Evolutionary conservation across 441 rosid species (phyloP).

Genomic region (Erodium moschatum): DNA sequence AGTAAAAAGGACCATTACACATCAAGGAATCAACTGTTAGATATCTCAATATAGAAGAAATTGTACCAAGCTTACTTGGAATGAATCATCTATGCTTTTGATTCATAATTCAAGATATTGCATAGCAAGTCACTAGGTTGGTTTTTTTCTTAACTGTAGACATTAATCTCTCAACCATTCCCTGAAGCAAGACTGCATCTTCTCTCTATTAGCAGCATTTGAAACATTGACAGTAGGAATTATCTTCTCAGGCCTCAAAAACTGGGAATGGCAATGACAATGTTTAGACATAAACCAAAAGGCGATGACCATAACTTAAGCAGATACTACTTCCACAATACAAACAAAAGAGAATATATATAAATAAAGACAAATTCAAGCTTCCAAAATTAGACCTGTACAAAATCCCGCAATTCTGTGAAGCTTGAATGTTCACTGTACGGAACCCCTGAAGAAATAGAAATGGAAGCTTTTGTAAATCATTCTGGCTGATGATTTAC

Average conservation of each 20-base stretch:
- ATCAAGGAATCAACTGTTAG: not conserved
- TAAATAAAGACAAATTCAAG: not conserved
- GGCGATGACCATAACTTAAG: too few relatives aligned
- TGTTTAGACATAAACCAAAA: not conserved
- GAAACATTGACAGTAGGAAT: slow-evolving; percentile 64
- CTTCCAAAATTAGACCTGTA: slow-evolving; percentile 36
- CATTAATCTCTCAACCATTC: slow-evolving; percentile 51
- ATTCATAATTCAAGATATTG: not conserved
- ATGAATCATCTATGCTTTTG: not conserved
- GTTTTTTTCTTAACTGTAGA: not conserved
- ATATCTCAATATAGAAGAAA: not conserved
- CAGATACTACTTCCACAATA: too few relatives aligned
- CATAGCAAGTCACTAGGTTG: not conserved
- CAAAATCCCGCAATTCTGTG: slow-evolving; percentile 63
- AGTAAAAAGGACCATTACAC: not conserved
- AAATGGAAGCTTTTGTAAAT: slow-evolving; percentile 10
- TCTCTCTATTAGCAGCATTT: slow-evolving; percentile 51
- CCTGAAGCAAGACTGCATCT: slow-evolving; percentile 58
- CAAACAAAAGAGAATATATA: too few relatives aligned
- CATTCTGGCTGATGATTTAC: slow-evolving; percentile 3
- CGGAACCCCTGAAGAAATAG: slow-evolving; percentile 53
- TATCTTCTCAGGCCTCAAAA: slow-evolving; percentile 60
- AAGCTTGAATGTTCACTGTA: slow-evolving; percentile 87
- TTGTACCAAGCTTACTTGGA: not conserved
- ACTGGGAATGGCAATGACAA: slow-evolving; percentile 29